These are phyloP conservation scores for Middelhovenomyces tepae DNA, from an alignment of 805 yeast genomes.

Conservation along the genomic window DNA sequence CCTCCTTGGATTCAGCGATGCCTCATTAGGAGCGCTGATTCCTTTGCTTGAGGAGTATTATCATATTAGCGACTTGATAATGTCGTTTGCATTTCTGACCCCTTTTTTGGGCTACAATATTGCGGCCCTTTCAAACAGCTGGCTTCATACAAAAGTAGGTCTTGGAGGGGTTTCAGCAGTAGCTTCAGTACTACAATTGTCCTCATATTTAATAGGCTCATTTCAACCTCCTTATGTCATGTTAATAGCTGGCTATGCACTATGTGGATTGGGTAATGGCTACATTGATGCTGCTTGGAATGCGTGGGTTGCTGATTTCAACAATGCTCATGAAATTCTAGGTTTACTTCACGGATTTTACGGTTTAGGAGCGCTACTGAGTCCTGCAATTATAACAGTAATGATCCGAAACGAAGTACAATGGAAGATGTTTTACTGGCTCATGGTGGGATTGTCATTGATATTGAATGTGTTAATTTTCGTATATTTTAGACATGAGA, in stretches of 20 bases:
- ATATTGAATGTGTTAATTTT: slow-evolving; percentile 28
- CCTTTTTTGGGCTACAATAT: slow-evolving; percentile 47
- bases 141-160: slow-evolving; percentile 37
- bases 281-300: slow-evolving; percentile 47
- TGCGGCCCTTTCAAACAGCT: slow-evolving; percentile 42
- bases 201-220: slow-evolving; percentile 33
- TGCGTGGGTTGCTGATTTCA: slow-evolving; percentile 39
- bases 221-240: slow-evolving; percentile 35
- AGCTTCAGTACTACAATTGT: slow-evolving; percentile 30
- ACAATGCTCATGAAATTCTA: slow-evolving; percentile 47
- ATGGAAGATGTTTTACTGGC: slow-evolving; percentile 49
- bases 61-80: slow-evolving; percentile 37
- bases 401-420: slow-evolving; percentile 40
- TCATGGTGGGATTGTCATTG: slow-evolving; percentile 36
- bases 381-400: slow-evolving; percentile 56
- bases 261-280: slow-evolving; percentile 51
- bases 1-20: slow-evolving; percentile 50
- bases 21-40: slow-evolving; percentile 50
- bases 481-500: slow-evolving; percentile 36
- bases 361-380: slow-evolving; percentile 63
- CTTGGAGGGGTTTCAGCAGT: slow-evolving; percentile 36
- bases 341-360: slow-evolving; percentile 61
- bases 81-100: slow-evolving; percentile 43
- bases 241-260: slow-evolving; percentile 32
- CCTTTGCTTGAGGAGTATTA: slow-evolving; percentile 44